Conservation (phyloP, 208 protist species). For the Leishmania arabica region DNA sequence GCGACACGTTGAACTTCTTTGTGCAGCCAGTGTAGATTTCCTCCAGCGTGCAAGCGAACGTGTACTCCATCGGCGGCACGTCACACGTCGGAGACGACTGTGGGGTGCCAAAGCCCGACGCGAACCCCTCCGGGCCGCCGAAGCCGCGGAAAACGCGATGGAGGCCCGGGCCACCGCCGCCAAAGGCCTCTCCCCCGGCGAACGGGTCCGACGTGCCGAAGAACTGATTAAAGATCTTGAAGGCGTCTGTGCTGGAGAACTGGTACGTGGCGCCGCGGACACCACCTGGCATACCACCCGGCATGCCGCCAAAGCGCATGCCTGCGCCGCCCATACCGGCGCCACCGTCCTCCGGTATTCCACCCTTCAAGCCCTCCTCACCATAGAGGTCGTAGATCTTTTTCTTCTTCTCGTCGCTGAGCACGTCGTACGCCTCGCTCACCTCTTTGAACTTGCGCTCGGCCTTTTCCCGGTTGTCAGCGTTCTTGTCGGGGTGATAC, state of each 20-base stretch:
- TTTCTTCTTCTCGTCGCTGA: slow-evolving; percentile 96
- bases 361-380: slow-evolving; percentile 95
- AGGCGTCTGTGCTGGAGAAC: slow-evolving; percentile 81
- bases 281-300: slow-evolving; percentile 47
- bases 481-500: slow-evolving; percentile 95
- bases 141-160: slow-evolving; percentile 84
- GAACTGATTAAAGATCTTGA: slow-evolving; percentile 88
- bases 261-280: slow-evolving; percentile 46
- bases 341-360: slow-evolving; percentile 46
- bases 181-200: slow-evolving; percentile 81
- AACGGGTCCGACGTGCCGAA: slow-evolving; percentile 89
- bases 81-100: slow-evolving; percentile 84
- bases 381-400: slow-evolving; percentile 98
- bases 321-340: slow-evolving; percentile 70
- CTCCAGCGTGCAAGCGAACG: slow-evolving; percentile 95
- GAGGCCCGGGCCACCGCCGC: slow-evolving; percentile 79
- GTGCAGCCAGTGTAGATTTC: slow-evolving; percentile 98
- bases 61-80: slow-evolving; percentile 89
- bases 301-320: slow-evolving; percentile 58
- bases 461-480: slow-evolving; percentile 79
- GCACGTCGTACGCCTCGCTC: slow-evolving; percentile 97
- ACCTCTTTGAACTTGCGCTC: slow-evolving; percentile 95
- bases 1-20: slow-evolving; percentile 93
- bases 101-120: slow-evolving; percentile 77
- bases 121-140: slow-evolving; percentile 78